Conservation (phyloP, 1,284 basidiomycete species). For the Flammula alnicola region DNA sequence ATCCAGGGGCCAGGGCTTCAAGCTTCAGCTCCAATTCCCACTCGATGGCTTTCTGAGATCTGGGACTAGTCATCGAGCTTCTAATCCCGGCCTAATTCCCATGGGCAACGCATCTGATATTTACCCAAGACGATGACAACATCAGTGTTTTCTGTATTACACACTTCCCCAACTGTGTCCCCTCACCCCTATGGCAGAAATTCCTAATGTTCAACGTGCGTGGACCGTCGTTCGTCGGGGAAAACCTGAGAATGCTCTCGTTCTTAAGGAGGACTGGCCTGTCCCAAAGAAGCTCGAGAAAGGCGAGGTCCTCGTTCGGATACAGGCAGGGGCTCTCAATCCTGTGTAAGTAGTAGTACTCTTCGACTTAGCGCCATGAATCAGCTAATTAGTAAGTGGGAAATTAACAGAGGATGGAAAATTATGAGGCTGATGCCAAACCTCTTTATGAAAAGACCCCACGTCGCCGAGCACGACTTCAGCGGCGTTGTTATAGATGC, state of each 20-base stretch:
- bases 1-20: too few species aligned
- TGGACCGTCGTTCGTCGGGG: conserved; percentile 45
- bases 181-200: conserved; percentile 25
- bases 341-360: conserved; percentile 53
- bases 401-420: conserved; percentile 53
- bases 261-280: conserved; percentile 47
- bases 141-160: too few species aligned
- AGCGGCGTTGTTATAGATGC: conserved; percentile 61
- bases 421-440: conserved; percentile 56
- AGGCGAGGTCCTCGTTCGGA: conserved; percentile 62
- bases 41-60: too few species aligned
- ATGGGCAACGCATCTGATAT: too few species aligned
- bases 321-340: conserved; percentile 70
- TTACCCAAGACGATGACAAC: too few species aligned
- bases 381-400: neutral
- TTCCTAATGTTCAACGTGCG: conserved; percentile 43
- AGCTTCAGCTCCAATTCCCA: too few species aligned
- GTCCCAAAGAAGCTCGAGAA: conserved; percentile 47
- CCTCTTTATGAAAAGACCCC: conserved; percentile 51
- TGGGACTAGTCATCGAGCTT: too few species aligned
- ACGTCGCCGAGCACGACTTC: conserved; percentile 63
- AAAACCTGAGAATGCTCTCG: conserved; percentile 49
- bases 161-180: neutral
- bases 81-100: too few species aligned
- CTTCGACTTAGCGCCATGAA: neutral